Percentiles rank a stretch among this genome's conserved stretches.
Conservation (phyloP, 2,329 filamentous ascomycete genomes). For the Hyphodiscus sp. region DNA sequence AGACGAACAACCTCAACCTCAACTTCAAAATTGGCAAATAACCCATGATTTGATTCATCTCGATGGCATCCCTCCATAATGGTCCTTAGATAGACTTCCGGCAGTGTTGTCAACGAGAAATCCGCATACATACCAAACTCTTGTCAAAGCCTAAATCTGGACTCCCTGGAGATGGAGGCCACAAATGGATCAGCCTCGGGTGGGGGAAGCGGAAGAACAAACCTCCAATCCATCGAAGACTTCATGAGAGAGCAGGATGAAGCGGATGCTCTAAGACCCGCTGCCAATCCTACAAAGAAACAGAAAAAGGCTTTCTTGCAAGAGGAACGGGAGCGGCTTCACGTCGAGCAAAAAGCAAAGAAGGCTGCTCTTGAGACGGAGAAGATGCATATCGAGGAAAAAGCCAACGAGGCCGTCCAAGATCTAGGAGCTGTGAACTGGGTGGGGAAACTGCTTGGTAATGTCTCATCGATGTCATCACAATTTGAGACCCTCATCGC, state of each 20-base stretch:
- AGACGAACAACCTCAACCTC: not conserved
- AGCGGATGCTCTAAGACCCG: slow-evolving; percentile 5
- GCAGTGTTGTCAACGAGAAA: not conserved
- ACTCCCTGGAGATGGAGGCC: not conserved
- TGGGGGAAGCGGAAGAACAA: not conserved
- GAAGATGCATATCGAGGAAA: not conserved
- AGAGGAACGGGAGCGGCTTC: not conserved
- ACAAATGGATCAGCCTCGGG: not conserved
- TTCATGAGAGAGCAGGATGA: slow-evolving; percentile 11
- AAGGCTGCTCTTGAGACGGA: not conserved
- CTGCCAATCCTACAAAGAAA: not conserved
- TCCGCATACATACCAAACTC: not conserved
- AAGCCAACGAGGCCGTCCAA: slow-evolving; percentile 7
- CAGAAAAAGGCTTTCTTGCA: not conserved
- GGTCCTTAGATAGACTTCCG: no score
- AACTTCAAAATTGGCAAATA: not conserved
- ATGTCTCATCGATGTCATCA: not conserved
- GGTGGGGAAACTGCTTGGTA: slow-evolving; percentile 26
- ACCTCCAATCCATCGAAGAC: slow-evolving; percentile 11
- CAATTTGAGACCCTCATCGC: not conserved
- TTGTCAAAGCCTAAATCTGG: not conserved
- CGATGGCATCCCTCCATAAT: not conserved
- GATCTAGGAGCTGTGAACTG: slow-evolving; percentile 26
- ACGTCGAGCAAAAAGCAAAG: not conserved
- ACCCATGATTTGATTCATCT: no score